Evolutionary conservation across 306 rosid species (phyloP).

Genomic region (Cucurbita argyrosperma): DNA sequence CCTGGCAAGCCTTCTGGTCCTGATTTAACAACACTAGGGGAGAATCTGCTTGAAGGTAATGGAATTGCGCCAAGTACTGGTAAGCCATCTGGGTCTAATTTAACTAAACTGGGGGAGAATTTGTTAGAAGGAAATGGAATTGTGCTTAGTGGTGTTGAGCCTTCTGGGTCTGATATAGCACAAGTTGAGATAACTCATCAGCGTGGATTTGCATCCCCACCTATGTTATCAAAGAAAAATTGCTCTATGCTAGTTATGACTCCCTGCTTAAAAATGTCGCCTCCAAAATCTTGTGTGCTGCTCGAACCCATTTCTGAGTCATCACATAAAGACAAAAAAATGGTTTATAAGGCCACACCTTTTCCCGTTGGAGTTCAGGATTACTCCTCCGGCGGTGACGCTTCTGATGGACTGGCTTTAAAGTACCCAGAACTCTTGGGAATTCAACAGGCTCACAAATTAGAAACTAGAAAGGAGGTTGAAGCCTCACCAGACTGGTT

Average conservation of each 20-base stretch:
- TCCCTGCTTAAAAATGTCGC: conserved; percentile 70
- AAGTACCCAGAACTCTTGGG: conserved; percentile 62
- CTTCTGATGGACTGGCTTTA: conserved; percentile 33
- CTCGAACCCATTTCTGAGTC: conserved; percentile 68
- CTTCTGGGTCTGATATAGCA: conserved; percentile 17
- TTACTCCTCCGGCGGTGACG: conserved; percentile 27
- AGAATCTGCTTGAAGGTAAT: conserved; percentile 20
- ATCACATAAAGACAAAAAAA: conserved; percentile 16
- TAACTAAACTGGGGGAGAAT: conserved; percentile 1
- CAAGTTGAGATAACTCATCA: conserved; percentile 19
- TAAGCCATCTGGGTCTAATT: conserved; percentile 25
- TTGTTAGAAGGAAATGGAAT: conserved; percentile 14
- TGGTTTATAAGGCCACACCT: conserved; percentile 47
- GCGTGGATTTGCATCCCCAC: conserved; percentile 20
- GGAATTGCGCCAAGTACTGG: conserved; percentile 19
- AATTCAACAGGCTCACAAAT: conserved; percentile 24
- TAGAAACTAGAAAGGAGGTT: conserved; percentile 21
- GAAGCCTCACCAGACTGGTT: conserved; percentile 71
- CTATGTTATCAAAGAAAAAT: conserved; percentile 18
- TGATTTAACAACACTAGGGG: background rate
- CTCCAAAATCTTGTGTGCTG: conserved; percentile 74
- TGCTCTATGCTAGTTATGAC: conserved; percentile 47
- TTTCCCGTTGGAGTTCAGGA: conserved; percentile 52
- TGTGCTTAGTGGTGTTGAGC: conserved; percentile 29
- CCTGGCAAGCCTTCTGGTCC: conserved; percentile 24